Conservation (phyloP, 768 basidiomycete species). For the Omphalotus guepiniiformis region DNA sequence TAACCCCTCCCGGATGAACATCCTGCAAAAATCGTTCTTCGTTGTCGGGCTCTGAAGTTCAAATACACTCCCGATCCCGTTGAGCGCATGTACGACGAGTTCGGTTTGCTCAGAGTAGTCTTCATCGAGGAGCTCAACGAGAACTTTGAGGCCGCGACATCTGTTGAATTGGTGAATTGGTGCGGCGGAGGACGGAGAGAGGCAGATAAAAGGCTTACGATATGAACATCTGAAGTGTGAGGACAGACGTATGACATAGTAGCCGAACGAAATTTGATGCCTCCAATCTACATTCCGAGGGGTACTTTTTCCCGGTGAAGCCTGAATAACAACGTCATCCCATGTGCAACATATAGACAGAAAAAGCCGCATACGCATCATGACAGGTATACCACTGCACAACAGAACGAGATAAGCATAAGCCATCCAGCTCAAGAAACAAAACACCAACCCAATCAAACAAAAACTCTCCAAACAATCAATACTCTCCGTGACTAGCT, state of each 20-base stretch:
- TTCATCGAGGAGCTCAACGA: constrained; percentile 96
- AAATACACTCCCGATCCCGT: constrained; percentile 93
- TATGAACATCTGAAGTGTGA: constrained; percentile 98
- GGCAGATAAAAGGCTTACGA: constrained; percentile 59
- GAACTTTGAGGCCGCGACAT: constrained; percentile 90
- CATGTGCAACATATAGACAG: not conserved
- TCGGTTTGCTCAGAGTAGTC: constrained; percentile 90
- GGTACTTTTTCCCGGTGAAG: constrained; percentile 92
- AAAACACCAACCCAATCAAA: constrained; percentile 63
- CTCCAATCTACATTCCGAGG: constrained; percentile 89
- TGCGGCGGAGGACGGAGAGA: not conserved
- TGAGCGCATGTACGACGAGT: constrained; percentile 88
- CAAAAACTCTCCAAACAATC: constrained; percentile 94
- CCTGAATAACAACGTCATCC: constrained; percentile 34
- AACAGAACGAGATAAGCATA: constrained; percentile 9
- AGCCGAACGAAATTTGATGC: constrained; percentile 93
- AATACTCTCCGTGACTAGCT: constrained; percentile 70
- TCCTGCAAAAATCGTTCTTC: constrained; percentile 97
- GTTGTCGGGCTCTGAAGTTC: constrained; percentile 95
- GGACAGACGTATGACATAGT: constrained; percentile 86
- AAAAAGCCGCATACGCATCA: constrained; percentile 65
- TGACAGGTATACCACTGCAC: constrained; percentile 84
- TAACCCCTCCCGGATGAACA: constrained; percentile 96
- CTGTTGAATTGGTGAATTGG: constrained; percentile 31
- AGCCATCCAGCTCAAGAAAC: not conserved